Percentiles rank a stretch among this genome's conserved stretches.
Conservation (phyloP, 208 protist species). For the Wallacemonas rigidus region DNA sequence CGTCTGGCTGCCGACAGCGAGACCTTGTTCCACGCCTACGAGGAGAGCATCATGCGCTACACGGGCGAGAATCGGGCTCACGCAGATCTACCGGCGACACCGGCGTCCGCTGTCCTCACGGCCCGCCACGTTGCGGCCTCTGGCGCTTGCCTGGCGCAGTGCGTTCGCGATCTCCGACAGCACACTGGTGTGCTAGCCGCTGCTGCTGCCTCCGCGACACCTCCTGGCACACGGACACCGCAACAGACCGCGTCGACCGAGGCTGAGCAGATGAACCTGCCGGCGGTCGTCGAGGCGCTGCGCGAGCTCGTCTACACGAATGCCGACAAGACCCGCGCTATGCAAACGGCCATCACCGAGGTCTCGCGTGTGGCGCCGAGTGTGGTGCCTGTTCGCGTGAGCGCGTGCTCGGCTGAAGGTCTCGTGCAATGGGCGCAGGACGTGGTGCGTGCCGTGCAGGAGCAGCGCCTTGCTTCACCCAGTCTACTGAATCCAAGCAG, state of each 20-base stretch:
- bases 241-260: not conserved
- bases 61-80: slow-evolving; percentile 1
- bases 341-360: slow-evolving; percentile 5
- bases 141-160: slow-evolving; percentile 17
- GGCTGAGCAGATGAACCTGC: not conserved
- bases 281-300: slow-evolving; percentile 1
- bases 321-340: slow-evolving; percentile 1
- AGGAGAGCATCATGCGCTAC: slow-evolving; percentile 24
- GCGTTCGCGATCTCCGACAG: slow-evolving; percentile 21
- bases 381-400: not conserved
- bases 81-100: not conserved
- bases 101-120: slow-evolving; percentile 6
- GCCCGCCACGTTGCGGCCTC: slow-evolving; percentile 17
- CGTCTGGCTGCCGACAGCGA: slow-evolving; percentile 14
- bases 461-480: slow-evolving; percentile 5
- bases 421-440: not conserved
- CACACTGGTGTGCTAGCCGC: not conserved
- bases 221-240: not conserved
- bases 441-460: slow-evolving; percentile 4
- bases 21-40: slow-evolving; percentile 25
- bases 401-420: slow-evolving; percentile 4
- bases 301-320: slow-evolving; percentile 4
- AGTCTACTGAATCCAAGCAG: not conserved
- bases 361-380: not conserved
- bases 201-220: not conserved